Evolutionary conservation across 768 basidiomycete genomes (phyloP).

Genomic region (Xerocomellus intermedius): DNA sequence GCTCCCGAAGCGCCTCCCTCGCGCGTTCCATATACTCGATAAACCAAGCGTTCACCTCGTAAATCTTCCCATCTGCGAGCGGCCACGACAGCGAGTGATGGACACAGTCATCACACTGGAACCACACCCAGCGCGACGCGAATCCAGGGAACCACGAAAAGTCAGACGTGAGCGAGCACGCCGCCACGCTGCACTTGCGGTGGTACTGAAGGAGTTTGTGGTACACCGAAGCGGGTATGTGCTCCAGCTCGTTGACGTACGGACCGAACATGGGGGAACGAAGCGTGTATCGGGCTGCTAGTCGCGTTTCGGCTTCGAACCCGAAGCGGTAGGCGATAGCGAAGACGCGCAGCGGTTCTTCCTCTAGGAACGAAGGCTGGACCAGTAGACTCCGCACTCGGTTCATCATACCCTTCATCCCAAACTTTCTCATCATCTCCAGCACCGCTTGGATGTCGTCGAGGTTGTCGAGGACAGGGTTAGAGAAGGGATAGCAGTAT

Average conservation of each 20-base stretch:
- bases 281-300: constrained; percentile 37
- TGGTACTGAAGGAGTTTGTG: constrained; percentile 38
- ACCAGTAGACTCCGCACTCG: constrained; percentile 30
- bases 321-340: constrained; percentile 40
- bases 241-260: constrained; percentile 36
- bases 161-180: constrained; percentile 32
- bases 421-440: constrained; percentile 39
- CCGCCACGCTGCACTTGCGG: constrained; percentile 32
- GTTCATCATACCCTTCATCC: constrained; percentile 33
- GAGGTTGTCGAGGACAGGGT: constrained; percentile 32
- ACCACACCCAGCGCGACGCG: constrained; percentile 38
- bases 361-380: constrained; percentile 25
- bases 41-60: constrained; percentile 35
- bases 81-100: constrained; percentile 35
- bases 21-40: constrained; percentile 36
- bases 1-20: constrained; percentile 30
- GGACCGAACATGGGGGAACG: constrained; percentile 35
- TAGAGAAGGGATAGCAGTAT: constrained; percentile 38
- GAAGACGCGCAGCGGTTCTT: constrained; percentile 37
- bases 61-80: constrained; percentile 35
- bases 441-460: constrained; percentile 36
- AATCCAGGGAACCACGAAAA: constrained; percentile 38
- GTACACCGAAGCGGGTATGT: constrained; percentile 37
- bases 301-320: constrained; percentile 32
- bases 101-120: constrained; percentile 39